These are phyloP conservation scores for Murraya paniculata DNA, from an alignment of 345 rosid species.

Conservation along the genomic window DNA sequence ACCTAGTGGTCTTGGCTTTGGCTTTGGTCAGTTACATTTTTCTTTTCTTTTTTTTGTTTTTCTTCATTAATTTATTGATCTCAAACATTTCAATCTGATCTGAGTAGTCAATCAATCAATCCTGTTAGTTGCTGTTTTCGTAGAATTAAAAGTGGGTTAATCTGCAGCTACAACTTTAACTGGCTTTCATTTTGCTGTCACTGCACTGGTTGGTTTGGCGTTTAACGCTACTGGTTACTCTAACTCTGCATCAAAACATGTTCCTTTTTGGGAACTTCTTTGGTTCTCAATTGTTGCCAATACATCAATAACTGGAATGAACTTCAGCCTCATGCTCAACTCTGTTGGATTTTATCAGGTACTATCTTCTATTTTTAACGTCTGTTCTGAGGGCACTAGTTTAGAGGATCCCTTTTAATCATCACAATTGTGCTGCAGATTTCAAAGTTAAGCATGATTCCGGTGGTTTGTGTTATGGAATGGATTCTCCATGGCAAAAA, in stretches of 20 bases:
- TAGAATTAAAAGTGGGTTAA: not conserved
- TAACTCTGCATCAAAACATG: conserved; percentile 62
- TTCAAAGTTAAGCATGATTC: conserved; percentile 96
- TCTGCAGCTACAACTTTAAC: conserved; percentile 78
- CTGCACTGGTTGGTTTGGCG: conserved; percentile 79
- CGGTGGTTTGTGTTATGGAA: conserved; percentile 92
- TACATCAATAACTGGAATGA: conserved; percentile 79
- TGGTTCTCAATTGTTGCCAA: conserved; percentile 94
- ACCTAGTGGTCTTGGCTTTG: conserved; percentile 61
- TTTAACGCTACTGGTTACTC: conserved; percentile 89
- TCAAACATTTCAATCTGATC: not conserved
- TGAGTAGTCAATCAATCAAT: not conserved
- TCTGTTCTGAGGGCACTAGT: not conserved
- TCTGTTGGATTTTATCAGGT: conserved; percentile 96
- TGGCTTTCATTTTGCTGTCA: conserved; percentile 85
- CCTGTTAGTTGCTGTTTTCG: not conserved
- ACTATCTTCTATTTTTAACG: not conserved
- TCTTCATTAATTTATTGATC: not conserved
- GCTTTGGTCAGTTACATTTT: conserved; percentile 54
- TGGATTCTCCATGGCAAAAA: conserved; percentile 86
- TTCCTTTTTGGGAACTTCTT: conserved; percentile 92
- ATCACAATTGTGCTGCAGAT: conserved; percentile 37
- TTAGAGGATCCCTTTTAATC: not conserved
- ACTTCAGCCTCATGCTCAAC: conserved; percentile 89
- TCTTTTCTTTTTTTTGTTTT: too few relatives aligned